phyloP scores from a whole-genome alignment of 768 basidiomycete species.

The Austroboletus festivus region DNA sequence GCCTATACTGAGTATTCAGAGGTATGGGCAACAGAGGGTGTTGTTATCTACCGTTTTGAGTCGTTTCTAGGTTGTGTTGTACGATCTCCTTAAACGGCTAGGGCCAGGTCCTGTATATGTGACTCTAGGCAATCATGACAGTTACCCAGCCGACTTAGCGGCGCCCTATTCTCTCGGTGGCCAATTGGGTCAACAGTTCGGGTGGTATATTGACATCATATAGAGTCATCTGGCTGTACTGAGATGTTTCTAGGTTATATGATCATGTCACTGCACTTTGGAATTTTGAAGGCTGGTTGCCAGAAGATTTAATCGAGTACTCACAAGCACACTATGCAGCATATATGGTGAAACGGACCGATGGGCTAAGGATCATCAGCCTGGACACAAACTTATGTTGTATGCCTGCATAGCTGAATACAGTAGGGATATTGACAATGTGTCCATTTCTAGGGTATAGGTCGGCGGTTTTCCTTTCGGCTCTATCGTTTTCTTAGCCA shows the following conservation, averaged over 20 bases:
- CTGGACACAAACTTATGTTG: slow-evolving; percentile 79
- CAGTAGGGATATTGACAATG: neutral
- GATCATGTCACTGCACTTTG: slow-evolving; percentile 70
- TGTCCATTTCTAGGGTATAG: slow-evolving; percentile 28
- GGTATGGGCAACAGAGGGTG: slow-evolving; percentile 33
- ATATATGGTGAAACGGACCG: slow-evolving; percentile 63
- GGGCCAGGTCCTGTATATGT: slow-evolving; percentile 72
- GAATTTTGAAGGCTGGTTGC: slow-evolving; percentile 70
- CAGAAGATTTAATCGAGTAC: slow-evolving; percentile 48
- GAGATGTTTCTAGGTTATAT: slow-evolving; percentile 55
- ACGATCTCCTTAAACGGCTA: slow-evolving; percentile 63
- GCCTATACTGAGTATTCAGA: slow-evolving; percentile 61
- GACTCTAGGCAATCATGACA: slow-evolving; percentile 76
- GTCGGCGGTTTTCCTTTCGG: slow-evolving; percentile 16
- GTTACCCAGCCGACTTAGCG: slow-evolving; percentile 56
- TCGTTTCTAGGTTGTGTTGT: slow-evolving; percentile 51
- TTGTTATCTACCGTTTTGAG: slow-evolving; percentile 5
- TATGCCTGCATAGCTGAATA: slow-evolving; percentile 33
- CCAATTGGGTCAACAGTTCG: slow-evolving; percentile 55
- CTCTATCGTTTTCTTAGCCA: slow-evolving; percentile 1
- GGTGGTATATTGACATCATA: slow-evolving; percentile 46
- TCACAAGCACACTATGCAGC: slow-evolving; percentile 70
- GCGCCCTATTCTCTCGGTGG: slow-evolving; percentile 58
- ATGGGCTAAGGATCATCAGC: slow-evolving; percentile 69
- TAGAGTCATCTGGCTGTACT: neutral